phyloP scores from a whole-genome alignment of 208 protist genomes.

The Kentomonas sorsogonicus region DNA sequence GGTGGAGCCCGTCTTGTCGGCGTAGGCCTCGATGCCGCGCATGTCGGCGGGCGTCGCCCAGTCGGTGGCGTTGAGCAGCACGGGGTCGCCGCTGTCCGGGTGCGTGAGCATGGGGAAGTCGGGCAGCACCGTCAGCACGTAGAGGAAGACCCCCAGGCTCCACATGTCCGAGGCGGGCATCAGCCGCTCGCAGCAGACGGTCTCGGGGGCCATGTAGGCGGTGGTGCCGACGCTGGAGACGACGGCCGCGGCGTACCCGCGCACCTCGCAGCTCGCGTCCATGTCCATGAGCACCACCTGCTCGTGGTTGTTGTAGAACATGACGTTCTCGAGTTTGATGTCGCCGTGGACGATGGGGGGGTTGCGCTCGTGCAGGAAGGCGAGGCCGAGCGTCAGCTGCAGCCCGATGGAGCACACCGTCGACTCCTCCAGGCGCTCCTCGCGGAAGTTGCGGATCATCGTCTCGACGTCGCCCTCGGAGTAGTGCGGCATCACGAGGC shows the following conservation, averaged over 20 bases:
- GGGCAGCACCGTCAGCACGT: slow-evolving; percentile 64
- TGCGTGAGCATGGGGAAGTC: slow-evolving; percentile 72
- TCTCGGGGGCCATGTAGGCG: slow-evolving; percentile 77
- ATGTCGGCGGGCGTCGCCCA: slow-evolving; percentile 55
- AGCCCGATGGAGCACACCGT: slow-evolving; percentile 53
- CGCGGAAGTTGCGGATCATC: slow-evolving; percentile 36
- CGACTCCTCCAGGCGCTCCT: slow-evolving; percentile 40
- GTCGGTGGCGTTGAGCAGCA: slow-evolving; percentile 46
- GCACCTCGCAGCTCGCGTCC: slow-evolving; percentile 55
- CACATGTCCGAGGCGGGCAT: slow-evolving; percentile 80
- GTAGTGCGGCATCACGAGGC: slow-evolving; percentile 78
- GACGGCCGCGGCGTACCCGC: slow-evolving; percentile 21
- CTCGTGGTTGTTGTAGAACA: slow-evolving; percentile 46
- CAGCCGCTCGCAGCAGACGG: slow-evolving; percentile 39
- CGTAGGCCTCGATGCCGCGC: slow-evolving; percentile 28
- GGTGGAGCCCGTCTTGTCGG: slow-evolving; percentile 15
- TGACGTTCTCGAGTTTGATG: slow-evolving; percentile 72
- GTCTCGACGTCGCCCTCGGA: slow-evolving; percentile 45
- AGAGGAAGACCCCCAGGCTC: slow-evolving; percentile 72
- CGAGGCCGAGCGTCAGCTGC: slow-evolving; percentile 47
- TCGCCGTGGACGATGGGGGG: slow-evolving; percentile 80
- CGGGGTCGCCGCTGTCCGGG: slow-evolving; percentile 34
- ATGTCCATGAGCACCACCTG: slow-evolving; percentile 78
- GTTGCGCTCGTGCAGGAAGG: slow-evolving; percentile 69
- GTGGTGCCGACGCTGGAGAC: slow-evolving; percentile 37